Evolutionary conservation across 2,329 filamentous ascomycete species (phyloP).

Genomic region (Emmonsia crescens): DNA sequence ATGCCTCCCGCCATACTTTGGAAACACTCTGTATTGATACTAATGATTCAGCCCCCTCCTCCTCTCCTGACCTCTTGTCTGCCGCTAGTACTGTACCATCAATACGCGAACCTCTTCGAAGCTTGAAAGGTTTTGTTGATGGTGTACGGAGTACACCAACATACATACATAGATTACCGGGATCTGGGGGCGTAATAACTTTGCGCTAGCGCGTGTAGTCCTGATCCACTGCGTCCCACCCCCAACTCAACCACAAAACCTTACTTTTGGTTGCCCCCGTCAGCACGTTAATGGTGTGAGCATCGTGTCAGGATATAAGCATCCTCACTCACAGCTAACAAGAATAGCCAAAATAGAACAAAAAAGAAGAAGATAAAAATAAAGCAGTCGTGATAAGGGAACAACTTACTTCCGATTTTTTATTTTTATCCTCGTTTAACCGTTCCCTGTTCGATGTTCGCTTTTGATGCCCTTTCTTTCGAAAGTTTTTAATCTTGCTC

Average conservation of each 20-base stretch:
- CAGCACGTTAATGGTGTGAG: not conserved
- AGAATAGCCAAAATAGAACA: not conserved
- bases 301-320: not conserved
- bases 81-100: too few relatives aligned
- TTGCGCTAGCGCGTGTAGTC: not conserved
- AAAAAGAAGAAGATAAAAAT: not conserved
- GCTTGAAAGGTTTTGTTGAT: not conserved
- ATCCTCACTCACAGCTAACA: not conserved
- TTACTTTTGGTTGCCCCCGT: not conserved
- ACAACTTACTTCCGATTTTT: not conserved
- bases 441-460: not conserved
- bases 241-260: not conserved
- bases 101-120: too few relatives aligned
- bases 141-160: not conserved
- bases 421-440: not conserved
- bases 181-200: not conserved
- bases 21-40: not conserved
- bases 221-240: slow-evolving; percentile 1
- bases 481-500: not conserved
- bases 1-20: not conserved
- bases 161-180: not conserved
- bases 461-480: not conserved
- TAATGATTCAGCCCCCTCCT: not conserved
- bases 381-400: not conserved
- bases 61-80: not conserved